phyloP scores from a whole-genome alignment of 2,329 filamentous ascomycete genomes.

The Fusarium subglutinans region DNA sequence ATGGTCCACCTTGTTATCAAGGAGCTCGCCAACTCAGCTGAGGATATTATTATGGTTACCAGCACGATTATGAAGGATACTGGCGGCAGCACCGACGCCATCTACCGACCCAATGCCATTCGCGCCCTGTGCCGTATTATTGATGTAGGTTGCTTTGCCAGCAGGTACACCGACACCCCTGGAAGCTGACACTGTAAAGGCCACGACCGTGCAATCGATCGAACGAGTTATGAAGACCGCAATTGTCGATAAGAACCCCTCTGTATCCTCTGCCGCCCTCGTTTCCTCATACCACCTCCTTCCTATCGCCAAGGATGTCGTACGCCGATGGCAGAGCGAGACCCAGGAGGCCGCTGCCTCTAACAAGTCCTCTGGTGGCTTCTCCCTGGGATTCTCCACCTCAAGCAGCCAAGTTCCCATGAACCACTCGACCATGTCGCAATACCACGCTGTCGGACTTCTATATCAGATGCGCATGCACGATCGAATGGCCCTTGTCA shows the following conservation, averaged over 20 bases:
- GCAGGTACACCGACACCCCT: constrained; percentile 30
- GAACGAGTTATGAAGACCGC: constrained; percentile 99
- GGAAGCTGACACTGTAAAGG: constrained; percentile 60
- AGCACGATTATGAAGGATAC: constrained; percentile 99
- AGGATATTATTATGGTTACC: constrained; percentile 99
- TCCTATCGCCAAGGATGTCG: constrained; percentile 93
- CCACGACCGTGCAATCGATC: constrained; percentile 95
- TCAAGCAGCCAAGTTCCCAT: constrained; percentile 78
- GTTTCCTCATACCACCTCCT: constrained; percentile 98
- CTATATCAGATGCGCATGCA: constrained; percentile 98
- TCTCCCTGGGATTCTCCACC: constrained; percentile 90
- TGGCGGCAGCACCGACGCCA: constrained; percentile 89
- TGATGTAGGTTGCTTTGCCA: constrained; percentile 69
- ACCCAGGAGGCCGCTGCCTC: constrained; percentile 95
- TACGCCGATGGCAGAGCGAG: constrained; percentile 97
- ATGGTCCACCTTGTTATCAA: constrained; percentile 99
- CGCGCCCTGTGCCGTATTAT: constrained; percentile 96
- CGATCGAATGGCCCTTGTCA: constrained; percentile 97
- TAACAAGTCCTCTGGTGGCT: constrained; percentile 87
- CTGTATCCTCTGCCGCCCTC: constrained; percentile 93
- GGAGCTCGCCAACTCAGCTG: constrained; percentile 92
- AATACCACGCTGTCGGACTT: constrained; percentile 97
- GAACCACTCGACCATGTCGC: constrained; percentile 95
- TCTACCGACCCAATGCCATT: constrained; percentile 96
- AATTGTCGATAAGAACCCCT: constrained; percentile 98